Evolutionary conservation across 208 protist species (phyloP).

Genomic region (Histomonas meleagridis): DNA sequence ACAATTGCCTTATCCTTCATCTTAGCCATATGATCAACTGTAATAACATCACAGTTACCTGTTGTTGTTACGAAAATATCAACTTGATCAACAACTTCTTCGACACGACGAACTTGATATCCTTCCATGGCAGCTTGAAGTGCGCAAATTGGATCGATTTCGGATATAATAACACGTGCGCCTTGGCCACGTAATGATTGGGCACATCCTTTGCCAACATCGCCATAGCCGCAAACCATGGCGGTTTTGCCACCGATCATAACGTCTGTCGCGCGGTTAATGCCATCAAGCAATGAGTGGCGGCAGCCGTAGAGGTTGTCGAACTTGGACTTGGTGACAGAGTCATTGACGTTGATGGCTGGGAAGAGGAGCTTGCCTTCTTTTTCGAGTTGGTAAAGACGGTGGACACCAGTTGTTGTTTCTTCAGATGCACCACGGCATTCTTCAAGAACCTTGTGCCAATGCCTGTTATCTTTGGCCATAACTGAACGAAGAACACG

Average conservation of each 20-base stretch:
- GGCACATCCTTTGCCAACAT: conserved; percentile 96
- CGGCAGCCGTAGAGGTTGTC: conserved; percentile 93
- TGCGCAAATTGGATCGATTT: conserved; percentile 98
- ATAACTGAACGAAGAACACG: conserved; percentile 54
- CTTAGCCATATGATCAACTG: conserved; percentile 74
- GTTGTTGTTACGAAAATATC: conserved; percentile 37
- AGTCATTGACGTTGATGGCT: conserved; percentile 99
- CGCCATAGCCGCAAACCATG: conserved; percentile 89
- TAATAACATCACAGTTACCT: conserved; percentile 66
- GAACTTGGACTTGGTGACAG: conserved; percentile 98
- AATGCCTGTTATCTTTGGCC: conserved; percentile 54
- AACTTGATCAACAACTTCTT: conserved; percentile 90
- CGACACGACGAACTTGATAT: conserved; percentile 81
- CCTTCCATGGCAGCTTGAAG: conserved; percentile 96
- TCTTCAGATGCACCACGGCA: conserved; percentile 93
- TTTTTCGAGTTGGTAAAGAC: conserved; percentile 84
- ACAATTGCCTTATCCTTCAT: conserved; percentile 97
- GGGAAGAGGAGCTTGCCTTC: conserved; percentile 81
- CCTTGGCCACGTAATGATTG: conserved; percentile 79
- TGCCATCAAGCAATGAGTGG: conserved; percentile 95
- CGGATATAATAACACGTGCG: conserved; percentile 86
- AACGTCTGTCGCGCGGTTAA: conserved; percentile 97
- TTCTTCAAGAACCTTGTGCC: conserved; percentile 65
- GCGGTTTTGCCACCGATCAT: conserved; percentile 96
- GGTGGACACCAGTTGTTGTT: conserved; percentile 97